Base-by-base conservation (phyloP, 1,284 basidiomycete genomes). In the Ganoderma sinense region DNA sequence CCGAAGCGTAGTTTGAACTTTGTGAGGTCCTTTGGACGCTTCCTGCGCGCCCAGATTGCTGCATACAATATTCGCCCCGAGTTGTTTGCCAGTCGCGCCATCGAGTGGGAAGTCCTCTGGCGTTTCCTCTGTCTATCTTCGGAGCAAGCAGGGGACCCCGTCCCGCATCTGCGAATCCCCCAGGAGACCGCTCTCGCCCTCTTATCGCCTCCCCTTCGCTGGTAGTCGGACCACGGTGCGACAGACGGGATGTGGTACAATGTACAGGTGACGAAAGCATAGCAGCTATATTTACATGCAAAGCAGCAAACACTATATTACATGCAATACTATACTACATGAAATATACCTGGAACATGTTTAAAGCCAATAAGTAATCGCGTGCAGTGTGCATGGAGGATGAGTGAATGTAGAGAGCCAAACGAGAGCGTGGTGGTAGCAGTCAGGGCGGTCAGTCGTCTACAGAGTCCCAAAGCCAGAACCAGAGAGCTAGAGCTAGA, bases 291-390 rank as follows among this genome's bases (percentile, higher is more conserved):
- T 74, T 70, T 74, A 74, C 71, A 73, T 70, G 67, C 69, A 72
- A 67, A 73, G 69, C 71, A 65, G 65, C 56, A 36, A 67, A 68
- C 64, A 66, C 73, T 77, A 77, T 76, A 75, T 74, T 77, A 77
- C 76, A 77, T 58, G 63, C 69, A 74, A 73, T 73, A 71, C 67
- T 77, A 77, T 77, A 71, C 75, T 77, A 77, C 76, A 77, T 68
- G 74, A 75, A 75, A 66, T 70, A 66, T 71, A 73, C 72, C 59
- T 71, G 73, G 71, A 73, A 73, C 74, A 74, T 75, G 75, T 72
- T 61, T 70, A 71, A 69, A 71, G 72, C 71, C 51, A 77, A 76
- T 76, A 76, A 76, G 71, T 77, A 69, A 75, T 48, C 65, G 55
- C 65, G 73, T 71, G 68, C 68, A 67, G 64, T 65, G 70, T 65